Evolutionary conservation across 2,329 filamentous ascomycete species (phyloP).

Genomic region (Stagonosporopsis tanaceti): DNA sequence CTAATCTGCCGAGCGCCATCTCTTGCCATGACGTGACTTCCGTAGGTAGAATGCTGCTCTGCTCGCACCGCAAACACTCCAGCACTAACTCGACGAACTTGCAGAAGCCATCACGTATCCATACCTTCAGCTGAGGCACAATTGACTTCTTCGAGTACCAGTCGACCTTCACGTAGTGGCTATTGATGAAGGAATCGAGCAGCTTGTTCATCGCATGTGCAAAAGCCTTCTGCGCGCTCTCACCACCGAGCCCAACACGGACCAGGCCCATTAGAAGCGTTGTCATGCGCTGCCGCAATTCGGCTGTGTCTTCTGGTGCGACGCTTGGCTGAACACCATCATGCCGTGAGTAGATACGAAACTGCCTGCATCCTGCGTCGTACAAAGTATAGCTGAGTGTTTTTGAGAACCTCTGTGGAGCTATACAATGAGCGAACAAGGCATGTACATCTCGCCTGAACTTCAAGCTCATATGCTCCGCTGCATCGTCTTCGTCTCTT

Average conservation of each 20-base stretch:
- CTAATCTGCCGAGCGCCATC: constrained; percentile 72
- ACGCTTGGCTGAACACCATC: constrained; percentile 32
- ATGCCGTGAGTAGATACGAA: constrained; percentile 47
- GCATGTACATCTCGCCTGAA: constrained; percentile 71
- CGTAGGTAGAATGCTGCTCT: constrained; percentile 35
- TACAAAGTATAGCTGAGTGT: constrained; percentile 65
- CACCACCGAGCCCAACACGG: constrained; percentile 72
- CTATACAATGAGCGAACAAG: constrained; percentile 70
- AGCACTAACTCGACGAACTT: constrained; percentile 71
- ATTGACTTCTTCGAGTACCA: constrained; percentile 66
- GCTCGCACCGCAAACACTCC: constrained; percentile 45
- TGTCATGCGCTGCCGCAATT: constrained; percentile 61
- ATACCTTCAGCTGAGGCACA: constrained; percentile 67
- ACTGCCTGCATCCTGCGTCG: constrained; percentile 59
- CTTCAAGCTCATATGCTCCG: constrained; percentile 45
- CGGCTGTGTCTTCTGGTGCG: constrained; percentile 29
- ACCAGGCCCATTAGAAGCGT: constrained; percentile 66
- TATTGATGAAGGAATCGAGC: constrained; percentile 69
- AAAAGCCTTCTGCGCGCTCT: constrained; percentile 74
- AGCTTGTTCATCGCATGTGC: constrained; percentile 74
- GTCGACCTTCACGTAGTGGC: constrained; percentile 67
- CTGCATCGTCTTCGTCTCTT: constrained; percentile 24
- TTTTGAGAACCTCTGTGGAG: constrained; percentile 58
- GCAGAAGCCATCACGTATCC: constrained; percentile 73
- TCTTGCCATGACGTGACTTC: constrained; percentile 75